Base-by-base conservation (phyloP, 2,329 filamentous ascomycete genomes). In the Chalara sp. region DNA sequence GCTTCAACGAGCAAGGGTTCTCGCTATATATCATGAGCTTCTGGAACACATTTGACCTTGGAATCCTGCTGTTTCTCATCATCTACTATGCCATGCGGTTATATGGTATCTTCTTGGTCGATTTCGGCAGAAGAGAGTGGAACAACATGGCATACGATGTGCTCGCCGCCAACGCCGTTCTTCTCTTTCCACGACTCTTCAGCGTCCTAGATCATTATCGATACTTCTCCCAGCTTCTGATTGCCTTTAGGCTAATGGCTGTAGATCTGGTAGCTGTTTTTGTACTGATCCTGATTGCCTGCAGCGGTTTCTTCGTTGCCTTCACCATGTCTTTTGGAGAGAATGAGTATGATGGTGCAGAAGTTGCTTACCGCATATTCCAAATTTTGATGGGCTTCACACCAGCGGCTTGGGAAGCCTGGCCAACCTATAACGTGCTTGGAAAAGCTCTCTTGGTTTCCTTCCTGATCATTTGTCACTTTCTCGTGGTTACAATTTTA, bases 11-110 rank as follows among this genome's bases (percentile, higher is more conserved):
- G 67, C 90, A 96, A 69, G 92, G 92, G 3, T 96, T 96, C 66
- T 91, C 90, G 37, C 79, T 97, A 32, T 97, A 96, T 70, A 89
- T 96, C 63, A 92, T 96, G 83, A 95, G 89, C 66, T 93, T 96
- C 67, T 96, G 92, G 92, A 96, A 96, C 67, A 82, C 91, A 37
- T 96, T 96, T 67, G 92, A 96, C 64, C 74, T 96, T 37, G 91
- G 91, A 6, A 96, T 96, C 48, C 72, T 96, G 48, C 71, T 95
- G 29, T 74, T 96, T 54, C 81, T 96, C 60, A 83, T 95, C 61
- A 79, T 88, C 50, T 96, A 96, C 72, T 95, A 96, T 66, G 87
- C 87, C 61, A 83, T 96, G 72, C 83, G 92, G 50, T 77, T 93
- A 11, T 96, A 95, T 62, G 89, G 90, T 21, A 86, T 96, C 47